These are phyloP conservation scores for Amyloporia xantha DNA, from an alignment of 768 basidiomycete genomes.

Conservation along the genomic window DNA sequence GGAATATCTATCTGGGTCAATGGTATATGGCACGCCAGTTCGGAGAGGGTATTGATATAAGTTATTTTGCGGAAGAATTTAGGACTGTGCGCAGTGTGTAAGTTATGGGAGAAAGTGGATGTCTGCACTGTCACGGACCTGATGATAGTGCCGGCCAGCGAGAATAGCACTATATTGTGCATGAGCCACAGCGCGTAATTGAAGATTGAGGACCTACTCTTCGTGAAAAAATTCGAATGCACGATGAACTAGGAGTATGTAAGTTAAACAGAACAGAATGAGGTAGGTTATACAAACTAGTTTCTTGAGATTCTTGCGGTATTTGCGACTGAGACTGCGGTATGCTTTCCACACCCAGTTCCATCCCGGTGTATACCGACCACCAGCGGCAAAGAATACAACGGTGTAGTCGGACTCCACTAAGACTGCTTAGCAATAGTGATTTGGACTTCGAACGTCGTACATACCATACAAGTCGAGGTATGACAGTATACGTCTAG, in stretches of 20 bases:
- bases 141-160: slow-evolving; percentile 81
- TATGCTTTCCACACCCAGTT: slow-evolving; percentile 93
- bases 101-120: no score
- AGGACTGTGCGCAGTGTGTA: slow-evolving; percentile 44
- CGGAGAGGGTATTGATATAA: slow-evolving; percentile 72
- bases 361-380: slow-evolving; percentile 69
- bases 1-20: slow-evolving; percentile 85
- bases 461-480: slow-evolving; percentile 71
- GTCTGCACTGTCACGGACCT: slow-evolving; percentile 39
- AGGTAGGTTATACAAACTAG: slow-evolving; percentile 40
- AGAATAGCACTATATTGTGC: slow-evolving; percentile 65
- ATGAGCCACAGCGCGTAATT: background rate
- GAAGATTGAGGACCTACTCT: slow-evolving; percentile 44
- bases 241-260: slow-evolving; percentile 59
- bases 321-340: slow-evolving; percentile 72
- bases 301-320: slow-evolving; percentile 82
- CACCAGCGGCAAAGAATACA: slow-evolving; percentile 81
- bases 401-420: slow-evolving; percentile 88
- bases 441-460: background rate
- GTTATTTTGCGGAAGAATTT: slow-evolving; percentile 85
- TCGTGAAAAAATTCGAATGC: slow-evolving; percentile 83
- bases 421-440: slow-evolving; percentile 22
- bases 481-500: slow-evolving; percentile 70
- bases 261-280: background rate
- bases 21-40: slow-evolving; percentile 69